Evolutionary conservation across 2,329 filamentous ascomycete genomes (phyloP), one percentile per base, ranked within the genome.

Genomic region (Fusarium duplospermum): DNA sequence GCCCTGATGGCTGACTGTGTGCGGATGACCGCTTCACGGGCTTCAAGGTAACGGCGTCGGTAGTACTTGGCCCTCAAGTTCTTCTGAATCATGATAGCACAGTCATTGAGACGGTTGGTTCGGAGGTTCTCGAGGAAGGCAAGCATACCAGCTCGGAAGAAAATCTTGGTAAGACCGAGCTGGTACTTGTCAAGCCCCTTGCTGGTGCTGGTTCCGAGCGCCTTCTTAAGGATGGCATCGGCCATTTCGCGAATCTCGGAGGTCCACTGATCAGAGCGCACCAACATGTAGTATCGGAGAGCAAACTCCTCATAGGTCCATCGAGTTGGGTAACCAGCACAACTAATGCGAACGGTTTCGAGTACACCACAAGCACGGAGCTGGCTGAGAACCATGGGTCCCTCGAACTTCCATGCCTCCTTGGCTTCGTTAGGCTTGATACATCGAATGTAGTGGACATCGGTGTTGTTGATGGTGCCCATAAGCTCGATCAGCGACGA

Each of bases 241-340:
- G 95, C 96, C 93, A 99, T 98, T 67, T 95, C 88, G 62, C 94
- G 91, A 76, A 99, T 98, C 82, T 98, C 95, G 0, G 94, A 92
- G 6, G 95, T 98, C 96, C 96, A 98, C 78, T 94, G 90, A 20
- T 89, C 88, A 5, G 96, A 98, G 60, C 92, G 94, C 57, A 98
- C 94, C 73, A 99, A 88, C 94, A 99, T 98, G 87, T 99, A 99
- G 86, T 99, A 99, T 70, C 96, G 92, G 69, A 98, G 87, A 20
- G 96, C 96, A 83, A 99, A 99, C 82, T 99, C 96, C 81, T 99
- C 96, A 81, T 98, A 99, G 0, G 96, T 98, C 97, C 96, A 99
- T 81, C 96, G 89, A 54, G 96, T 98, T 18, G 96, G 96, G 81
- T 99, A 99, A 71, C 96, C 96, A 73, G 96, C 96, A 82, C 94